A percentile compares a stretch with the other conserved stretches of the same genome.
Conservation (phyloP, 1,284 basidiomycete genomes). For the Cryptococcus sp. region DNA sequence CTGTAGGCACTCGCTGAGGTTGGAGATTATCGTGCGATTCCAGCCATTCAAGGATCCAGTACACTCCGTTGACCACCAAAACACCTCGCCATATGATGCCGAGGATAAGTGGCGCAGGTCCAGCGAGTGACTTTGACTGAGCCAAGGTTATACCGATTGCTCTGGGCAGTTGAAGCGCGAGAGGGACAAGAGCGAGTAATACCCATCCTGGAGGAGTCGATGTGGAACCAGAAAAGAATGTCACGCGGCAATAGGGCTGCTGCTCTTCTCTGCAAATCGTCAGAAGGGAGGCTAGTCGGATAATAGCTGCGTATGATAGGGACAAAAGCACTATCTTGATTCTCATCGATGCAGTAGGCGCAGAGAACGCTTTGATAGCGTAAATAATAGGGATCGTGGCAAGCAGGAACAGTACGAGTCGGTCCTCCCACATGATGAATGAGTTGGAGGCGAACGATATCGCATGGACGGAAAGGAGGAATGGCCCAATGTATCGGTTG, state of each 20-base stretch:
- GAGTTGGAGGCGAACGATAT: slow-evolving; percentile 85
- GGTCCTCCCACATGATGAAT: slow-evolving; percentile 95
- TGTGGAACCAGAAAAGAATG: slow-evolving; percentile 76
- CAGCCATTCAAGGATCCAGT: slow-evolving; percentile 79
- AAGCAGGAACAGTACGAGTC: slow-evolving; percentile 71
- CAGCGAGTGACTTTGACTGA: slow-evolving; percentile 72
- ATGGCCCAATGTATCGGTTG: slow-evolving; percentile 50
- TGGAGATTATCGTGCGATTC: slow-evolving; percentile 57
- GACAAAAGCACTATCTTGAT: slow-evolving; percentile 73
- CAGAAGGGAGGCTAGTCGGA: slow-evolving; percentile 71
- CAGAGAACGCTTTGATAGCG: slow-evolving; percentile 61
- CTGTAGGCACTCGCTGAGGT: slow-evolving; percentile 40
- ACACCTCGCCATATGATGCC: slow-evolving; percentile 62
- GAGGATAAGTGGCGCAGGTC: slow-evolving; percentile 67
- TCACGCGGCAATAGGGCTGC: slow-evolving; percentile 77
- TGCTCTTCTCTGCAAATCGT: slow-evolving; percentile 96
- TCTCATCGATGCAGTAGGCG: slow-evolving; percentile 69
- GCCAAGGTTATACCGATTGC: slow-evolving; percentile 63
- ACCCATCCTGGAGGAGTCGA: slow-evolving; percentile 64
- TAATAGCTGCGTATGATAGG: slow-evolving; percentile 65
- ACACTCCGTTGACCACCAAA: slow-evolving; percentile 62
- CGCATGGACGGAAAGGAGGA: slow-evolving; percentile 67
- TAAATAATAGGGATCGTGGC: slow-evolving; percentile 61
- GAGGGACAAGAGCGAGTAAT: slow-evolving; percentile 61
- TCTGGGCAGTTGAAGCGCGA: slow-evolving; percentile 63